Conservation (phyloP, 225 moss, liverwort and hornwort species). For the Polytrichum commune region DNA sequence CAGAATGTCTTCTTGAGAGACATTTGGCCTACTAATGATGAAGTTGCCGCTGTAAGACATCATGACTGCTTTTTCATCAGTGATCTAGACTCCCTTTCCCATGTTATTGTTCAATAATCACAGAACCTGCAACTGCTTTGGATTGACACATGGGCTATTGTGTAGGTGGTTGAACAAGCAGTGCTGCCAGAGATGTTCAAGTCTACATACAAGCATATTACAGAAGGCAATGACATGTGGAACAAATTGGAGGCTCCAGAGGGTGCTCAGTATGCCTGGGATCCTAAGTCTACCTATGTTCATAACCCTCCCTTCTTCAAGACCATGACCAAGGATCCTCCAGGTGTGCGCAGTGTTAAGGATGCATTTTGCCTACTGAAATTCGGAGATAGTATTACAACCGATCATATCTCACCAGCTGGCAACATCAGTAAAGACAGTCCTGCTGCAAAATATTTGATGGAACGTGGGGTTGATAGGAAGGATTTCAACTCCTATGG, state of each 20-base stretch:
- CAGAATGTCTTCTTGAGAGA: conserved; percentile 75
- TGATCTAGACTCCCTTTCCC: too few species aligned
- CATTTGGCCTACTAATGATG: conserved; percentile 80
- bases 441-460: conserved; percentile 78
- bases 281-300: conserved; percentile 78
- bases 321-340: conserved; percentile 73
- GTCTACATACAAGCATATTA: conserved; percentile 73
- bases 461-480: conserved; percentile 59
- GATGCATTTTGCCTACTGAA: conserved; percentile 83
- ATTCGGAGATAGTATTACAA: conserved; percentile 96
- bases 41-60: conserved; percentile 59
- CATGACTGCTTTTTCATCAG: too few species aligned
- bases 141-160: conserved; percentile 1
- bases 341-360: conserved; percentile 74
- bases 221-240: conserved; percentile 88
- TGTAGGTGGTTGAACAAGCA: conserved; percentile 66
- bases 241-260: conserved; percentile 56
- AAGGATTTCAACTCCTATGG: conserved; percentile 98
- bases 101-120: too few species aligned
- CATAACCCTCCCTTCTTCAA: conserved; percentile 94
- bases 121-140: neutral
- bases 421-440: conserved; percentile 94
- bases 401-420: conserved; percentile 96
- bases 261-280: conserved; percentile 88
- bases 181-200: conserved; percentile 94